These are phyloP conservation scores for Lipomyces japonicus DNA, from an alignment of 805 yeast species.

Conservation along the genomic window DNA sequence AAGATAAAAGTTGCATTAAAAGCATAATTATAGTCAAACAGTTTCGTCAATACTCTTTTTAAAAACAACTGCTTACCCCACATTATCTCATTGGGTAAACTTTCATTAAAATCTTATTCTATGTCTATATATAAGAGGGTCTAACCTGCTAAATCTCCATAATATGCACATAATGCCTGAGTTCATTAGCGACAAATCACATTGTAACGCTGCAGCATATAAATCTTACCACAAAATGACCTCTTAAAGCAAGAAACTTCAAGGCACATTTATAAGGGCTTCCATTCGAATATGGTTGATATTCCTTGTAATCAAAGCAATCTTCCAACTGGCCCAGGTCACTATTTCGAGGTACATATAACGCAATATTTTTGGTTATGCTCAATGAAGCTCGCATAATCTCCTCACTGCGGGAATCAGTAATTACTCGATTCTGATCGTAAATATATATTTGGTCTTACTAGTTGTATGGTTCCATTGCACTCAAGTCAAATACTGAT, in stretches of 20 bases:
- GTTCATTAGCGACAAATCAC: background rate
- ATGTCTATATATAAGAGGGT: too few relatives aligned
- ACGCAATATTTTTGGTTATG: conserved; percentile 24
- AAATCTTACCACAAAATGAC: conserved; percentile 19
- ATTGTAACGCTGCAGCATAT: background rate
- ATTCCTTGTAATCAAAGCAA: background rate
- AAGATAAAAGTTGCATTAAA: too few relatives aligned
- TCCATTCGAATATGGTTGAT: background rate
- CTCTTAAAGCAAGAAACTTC: conserved; percentile 12
- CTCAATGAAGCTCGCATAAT: conserved; percentile 8
- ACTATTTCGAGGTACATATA: conserved; percentile 29
- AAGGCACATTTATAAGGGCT: conserved; percentile 1
- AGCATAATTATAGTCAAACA: too few relatives aligned
- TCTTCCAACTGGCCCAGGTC: conserved; percentile 22
- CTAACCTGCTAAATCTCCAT: conserved; percentile 17
- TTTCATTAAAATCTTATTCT: too few relatives aligned
- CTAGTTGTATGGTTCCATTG: conserved; percentile 25
- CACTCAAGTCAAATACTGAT: conserved; percentile 19
- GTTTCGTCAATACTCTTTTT: too few relatives aligned
- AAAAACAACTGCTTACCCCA: too few relatives aligned
- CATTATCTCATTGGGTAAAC: too few relatives aligned
- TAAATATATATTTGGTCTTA: background rate
- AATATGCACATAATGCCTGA: conserved; percentile 22
- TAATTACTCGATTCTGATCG: background rate
- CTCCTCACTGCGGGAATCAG: background rate